These are phyloP conservation scores for Avicennia marina DNA, from an alignment of 257 asterid genomes.

Conservation along the genomic window DNA sequence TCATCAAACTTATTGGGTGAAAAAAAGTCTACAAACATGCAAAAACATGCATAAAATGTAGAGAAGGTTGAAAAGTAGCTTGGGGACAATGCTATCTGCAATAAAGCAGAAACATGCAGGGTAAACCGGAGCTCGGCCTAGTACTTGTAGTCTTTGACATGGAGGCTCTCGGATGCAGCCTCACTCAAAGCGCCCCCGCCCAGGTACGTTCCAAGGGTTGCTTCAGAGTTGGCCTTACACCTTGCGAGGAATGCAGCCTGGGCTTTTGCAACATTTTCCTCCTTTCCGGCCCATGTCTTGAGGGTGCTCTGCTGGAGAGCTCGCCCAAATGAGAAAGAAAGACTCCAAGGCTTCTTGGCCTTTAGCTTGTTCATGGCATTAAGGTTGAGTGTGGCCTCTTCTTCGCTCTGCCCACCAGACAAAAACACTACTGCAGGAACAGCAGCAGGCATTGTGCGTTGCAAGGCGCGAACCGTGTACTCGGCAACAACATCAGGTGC, in stretches of 20 bases:
- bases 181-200: constrained; percentile 47
- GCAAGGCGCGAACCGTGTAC: constrained; percentile 79
- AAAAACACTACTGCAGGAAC: constrained; percentile 91
- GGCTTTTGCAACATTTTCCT: constrained; percentile 60
- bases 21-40: constrained; percentile 9
- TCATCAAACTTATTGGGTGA: constrained; percentile 26
- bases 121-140: constrained; percentile 21
- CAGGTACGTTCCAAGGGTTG: constrained; percentile 70
- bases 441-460: constrained; percentile 90
- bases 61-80: too few relatives aligned
- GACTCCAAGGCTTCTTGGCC: constrained; percentile 81
- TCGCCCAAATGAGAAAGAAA: constrained; percentile 87
- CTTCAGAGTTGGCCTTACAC: constrained; percentile 88
- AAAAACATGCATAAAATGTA: constrained; percentile 7
- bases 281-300: constrained; percentile 87
- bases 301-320: constrained; percentile 94
- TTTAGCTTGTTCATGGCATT: constrained; percentile 86
- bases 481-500: constrained; percentile 73
- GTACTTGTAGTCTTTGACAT: constrained; percentile 80
- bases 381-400: constrained; percentile 76
- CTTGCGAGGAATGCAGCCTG: constrained; percentile 66
- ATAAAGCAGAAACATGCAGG: constrained; percentile 6
- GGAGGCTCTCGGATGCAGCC: constrained; percentile 89
- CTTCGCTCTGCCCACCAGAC: constrained; percentile 95
- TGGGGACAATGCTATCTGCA: neutral